phyloP scores from a whole-genome alignment of 1,284 basidiomycete species.

The Pseudozyma sp. region DNA sequence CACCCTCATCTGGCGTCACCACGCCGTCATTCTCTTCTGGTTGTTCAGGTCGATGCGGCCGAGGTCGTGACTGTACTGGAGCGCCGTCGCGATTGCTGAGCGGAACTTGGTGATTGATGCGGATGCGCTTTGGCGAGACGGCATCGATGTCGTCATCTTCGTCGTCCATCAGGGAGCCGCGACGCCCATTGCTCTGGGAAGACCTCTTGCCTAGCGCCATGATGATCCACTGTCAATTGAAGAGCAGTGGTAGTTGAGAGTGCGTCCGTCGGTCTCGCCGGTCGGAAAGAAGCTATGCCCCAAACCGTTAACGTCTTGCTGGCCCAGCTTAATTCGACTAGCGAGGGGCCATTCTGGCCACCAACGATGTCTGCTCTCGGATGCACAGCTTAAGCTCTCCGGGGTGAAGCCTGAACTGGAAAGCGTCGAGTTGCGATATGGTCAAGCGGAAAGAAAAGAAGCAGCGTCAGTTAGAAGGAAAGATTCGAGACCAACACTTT shows the following conservation, averaged over 20 bases:
- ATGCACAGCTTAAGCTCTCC: too few species aligned
- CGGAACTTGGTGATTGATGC: constrained; percentile 8
- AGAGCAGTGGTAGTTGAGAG: too few species aligned
- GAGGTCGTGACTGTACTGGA: constrained; percentile 1
- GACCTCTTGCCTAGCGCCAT: constrained; percentile 39
- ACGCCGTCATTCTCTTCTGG: constrained; percentile 73
- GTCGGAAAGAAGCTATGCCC: too few species aligned
- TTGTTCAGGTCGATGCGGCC: not conserved
- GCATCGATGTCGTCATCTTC: constrained; percentile 32
- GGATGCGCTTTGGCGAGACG: constrained; percentile 32
- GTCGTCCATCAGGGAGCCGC: constrained; percentile 15
- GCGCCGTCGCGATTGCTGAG: constrained; percentile 5
- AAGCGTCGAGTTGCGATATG: not conserved
- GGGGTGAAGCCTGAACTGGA: too few species aligned
- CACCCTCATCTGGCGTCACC: constrained; percentile 62
- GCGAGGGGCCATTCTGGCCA: too few species aligned
- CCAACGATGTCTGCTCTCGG: too few species aligned
- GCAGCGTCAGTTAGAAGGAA: constrained; percentile 1
- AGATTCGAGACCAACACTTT: constrained; percentile 38
- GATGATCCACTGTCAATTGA: not conserved
- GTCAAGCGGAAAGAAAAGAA: not conserved
- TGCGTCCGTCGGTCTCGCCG: too few species aligned
- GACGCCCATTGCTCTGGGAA: constrained; percentile 8
- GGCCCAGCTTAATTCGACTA: too few species aligned
- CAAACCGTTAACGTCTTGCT: too few species aligned